Percentiles rank a stretch among this genome's conserved stretches.
Conservation (phyloP, 225 moss, liverwort and hornwort genomes). For the Polytrichum commune region DNA sequence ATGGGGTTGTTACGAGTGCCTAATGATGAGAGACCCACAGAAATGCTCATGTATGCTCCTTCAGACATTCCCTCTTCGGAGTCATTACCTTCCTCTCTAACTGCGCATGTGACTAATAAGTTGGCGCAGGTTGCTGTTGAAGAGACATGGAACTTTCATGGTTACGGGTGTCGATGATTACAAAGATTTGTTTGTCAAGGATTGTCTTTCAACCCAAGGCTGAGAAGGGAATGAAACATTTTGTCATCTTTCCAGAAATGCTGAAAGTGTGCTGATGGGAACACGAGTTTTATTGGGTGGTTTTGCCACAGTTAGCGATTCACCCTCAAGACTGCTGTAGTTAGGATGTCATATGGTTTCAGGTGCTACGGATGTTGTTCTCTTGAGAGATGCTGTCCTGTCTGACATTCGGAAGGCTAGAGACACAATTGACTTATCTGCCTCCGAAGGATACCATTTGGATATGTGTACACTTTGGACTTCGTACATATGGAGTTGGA, state of each 20-base stretch:
- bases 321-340: conserved; percentile 50
- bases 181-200: no score
- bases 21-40: conserved; percentile 34
- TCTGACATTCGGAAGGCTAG: conserved; percentile 48
- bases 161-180: no score
- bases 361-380: conserved; percentile 40
- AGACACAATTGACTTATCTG: conserved; percentile 1
- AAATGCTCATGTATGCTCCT: conserved; percentile 38
- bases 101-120: no score
- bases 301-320: conserved; percentile 40
- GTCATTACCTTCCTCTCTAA: not conserved
- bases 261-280: conserved; percentile 41
- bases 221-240: no score
- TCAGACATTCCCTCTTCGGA: not conserved
- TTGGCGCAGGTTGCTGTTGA: no score
- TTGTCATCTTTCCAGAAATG: conserved; percentile 35
- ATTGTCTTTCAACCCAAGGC: no score
- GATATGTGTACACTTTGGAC: no score
- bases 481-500: no score
- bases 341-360: conserved; percentile 62
- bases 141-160: no score
- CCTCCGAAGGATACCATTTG: no score
- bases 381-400: conserved; percentile 47
- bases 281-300: conserved; percentile 40
- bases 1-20: conserved; percentile 52